Conservation (phyloP, 495 filamentous ascomycete genomes). For the Daldinia caldariorum region DNA sequence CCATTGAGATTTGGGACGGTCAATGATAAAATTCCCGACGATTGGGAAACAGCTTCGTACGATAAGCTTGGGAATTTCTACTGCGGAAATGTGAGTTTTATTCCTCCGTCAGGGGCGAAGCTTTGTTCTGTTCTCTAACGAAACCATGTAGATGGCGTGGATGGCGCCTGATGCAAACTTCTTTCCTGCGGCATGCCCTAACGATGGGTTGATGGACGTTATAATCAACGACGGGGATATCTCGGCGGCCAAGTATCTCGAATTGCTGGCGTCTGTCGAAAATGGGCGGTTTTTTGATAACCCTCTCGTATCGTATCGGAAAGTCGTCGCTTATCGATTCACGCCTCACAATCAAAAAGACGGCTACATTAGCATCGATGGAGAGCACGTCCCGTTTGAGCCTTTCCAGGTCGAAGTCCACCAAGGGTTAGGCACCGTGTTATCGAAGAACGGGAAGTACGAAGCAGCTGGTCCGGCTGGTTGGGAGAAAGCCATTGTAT, state of each 20-base stretch:
- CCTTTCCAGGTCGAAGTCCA: slow-evolving; percentile 93
- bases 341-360: slow-evolving; percentile 73
- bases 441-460: slow-evolving; percentile 77
- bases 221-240: slow-evolving; percentile 82
- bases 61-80: slow-evolving; percentile 92
- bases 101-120: too few species aligned
- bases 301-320: slow-evolving; percentile 79
- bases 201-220: slow-evolving; percentile 87
- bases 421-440: slow-evolving; percentile 81
- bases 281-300: slow-evolving; percentile 79
- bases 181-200: slow-evolving; percentile 84
- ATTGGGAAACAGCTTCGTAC: slow-evolving; percentile 75
- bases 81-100: slow-evolving; percentile 74
- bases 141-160: slow-evolving; percentile 73
- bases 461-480: slow-evolving; percentile 72
- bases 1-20: slow-evolving; percentile 80
- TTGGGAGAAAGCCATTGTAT: slow-evolving; percentile 53
- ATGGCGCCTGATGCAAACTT: slow-evolving; percentile 89
- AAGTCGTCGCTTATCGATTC: slow-evolving; percentile 84
- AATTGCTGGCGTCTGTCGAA: slow-evolving; percentile 75
- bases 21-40: slow-evolving; percentile 75
- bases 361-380: slow-evolving; percentile 94
- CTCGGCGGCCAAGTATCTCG: slow-evolving; percentile 66
- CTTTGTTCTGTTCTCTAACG: too few species aligned
- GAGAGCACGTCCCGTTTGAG: slow-evolving; percentile 84